Base-by-base conservation (phyloP, 805 yeast species). In the Jamesozyma jinghongensis region DNA sequence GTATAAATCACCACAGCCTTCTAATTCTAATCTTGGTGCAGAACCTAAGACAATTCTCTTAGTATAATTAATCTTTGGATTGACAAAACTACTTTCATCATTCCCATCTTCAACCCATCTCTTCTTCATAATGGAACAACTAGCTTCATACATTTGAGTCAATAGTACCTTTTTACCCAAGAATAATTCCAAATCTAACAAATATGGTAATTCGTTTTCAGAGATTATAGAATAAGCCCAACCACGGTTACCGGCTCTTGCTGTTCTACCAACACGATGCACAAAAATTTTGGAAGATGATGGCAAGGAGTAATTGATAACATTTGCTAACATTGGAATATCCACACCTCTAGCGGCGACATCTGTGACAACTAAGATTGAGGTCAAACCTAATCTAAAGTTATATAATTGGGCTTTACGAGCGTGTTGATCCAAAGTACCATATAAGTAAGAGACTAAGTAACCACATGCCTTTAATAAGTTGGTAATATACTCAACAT, bases 341-440 rank as follows among this genome's bases (percentile, higher is more conserved):
- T 94, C 99, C 46, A 92, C 87, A 79, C 98, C 98, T 70, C 98
- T 81, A 2, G 98, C 98, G 19, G 95, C 95, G 48, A 85, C 97
- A 69, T 92, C 98, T 1, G 98, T 92, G 41, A 92, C 99, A 8
- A 92, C 97, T 59, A 92, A 63, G n/a, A 92, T 61, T 25, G 84
- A 77, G 4, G 96, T 78, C 35, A 83, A 68, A 1, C 97, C 98
- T 1, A 80, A 69, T 52, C 95, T 70, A 64, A 92, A 92, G 51
- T 86, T 80, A 55, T 81, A 73, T 38, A 92, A 67, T 59, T 92
- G 97, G 51, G 83, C 81, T 45, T 81, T 80, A 71, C 99, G 81
- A 1, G 98, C 98, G 52, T 78, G 81, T 59, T 92, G 98, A 64
- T 92, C 97, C 46, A 92, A 70, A 1, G 97, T 75, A 62, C 99